Base-by-base conservation (phyloP, 371 early-diverging fungal genomes). In the Paraphysoderma sedebokerense region DNA sequence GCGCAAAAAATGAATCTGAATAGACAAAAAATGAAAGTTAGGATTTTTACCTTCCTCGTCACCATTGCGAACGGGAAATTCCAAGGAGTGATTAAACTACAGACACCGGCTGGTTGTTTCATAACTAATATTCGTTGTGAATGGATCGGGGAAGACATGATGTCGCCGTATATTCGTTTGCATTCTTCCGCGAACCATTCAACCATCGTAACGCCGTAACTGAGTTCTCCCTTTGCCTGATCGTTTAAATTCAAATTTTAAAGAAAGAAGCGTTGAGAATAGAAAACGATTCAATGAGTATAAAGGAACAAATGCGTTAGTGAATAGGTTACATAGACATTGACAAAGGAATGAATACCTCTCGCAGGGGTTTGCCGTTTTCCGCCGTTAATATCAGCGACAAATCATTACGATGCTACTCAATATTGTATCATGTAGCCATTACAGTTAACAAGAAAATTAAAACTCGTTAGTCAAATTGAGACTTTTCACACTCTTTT, bases 51-150 rank as follows among this genome's bases (percentile, higher is more conserved):
- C 55, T 92, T 92, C 47, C 92, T 77, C 0, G 89, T 80, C 9
- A 87, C 70, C 90, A 92, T 89, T 17, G 92, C 92, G 52, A 59
- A 72, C 12, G 91, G 92, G 58, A 92, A 92, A 56, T 92, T 92
- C 85, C 87, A 92, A n/a, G 92, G 92, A 4, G 90, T 88, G 35
- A 92, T 78, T 27, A 87, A 62, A 23, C 81, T 84, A 8, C 73
- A 80, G 15, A 86, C 85, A 44, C 92, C 92, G 15, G 89, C 68
- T 1, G 92, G 87, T 56, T 87, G 85, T 49, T 76, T 74, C 47
- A 85, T 66, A 19, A 79, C 71, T 31, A 87, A 33, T 49, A 76
- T 65, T 4, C 85, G 76, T 38, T 77, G 67, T 35, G 54, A 53
- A 23, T 57, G 56, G 20, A 53, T 55, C 29, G 70, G 72, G 15